Percentiles rank a stretch among this genome's conserved stretches.
Conservation (phyloP, 2,329 filamentous ascomycete species). For the Rhinocladiella similis region DNA sequence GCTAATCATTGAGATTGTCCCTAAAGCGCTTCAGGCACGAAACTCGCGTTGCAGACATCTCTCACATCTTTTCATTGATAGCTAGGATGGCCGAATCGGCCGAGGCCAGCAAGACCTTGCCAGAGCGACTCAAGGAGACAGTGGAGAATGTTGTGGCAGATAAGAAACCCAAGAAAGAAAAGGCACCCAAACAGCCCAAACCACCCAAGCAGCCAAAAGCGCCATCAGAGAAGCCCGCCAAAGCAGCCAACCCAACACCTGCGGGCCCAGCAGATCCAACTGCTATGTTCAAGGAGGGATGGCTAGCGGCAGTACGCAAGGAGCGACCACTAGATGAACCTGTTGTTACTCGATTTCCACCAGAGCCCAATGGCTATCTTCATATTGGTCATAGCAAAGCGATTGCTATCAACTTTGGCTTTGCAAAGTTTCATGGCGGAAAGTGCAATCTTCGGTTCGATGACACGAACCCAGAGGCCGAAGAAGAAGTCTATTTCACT, state of each 20-base stretch:
- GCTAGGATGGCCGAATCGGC: constrained; percentile 23
- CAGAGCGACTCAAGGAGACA: constrained; percentile 39
- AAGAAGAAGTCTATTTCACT: constrained; percentile 84
- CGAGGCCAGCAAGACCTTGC: constrained; percentile 20
- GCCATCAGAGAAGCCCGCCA: constrained; percentile 29
- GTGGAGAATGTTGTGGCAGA: constrained; percentile 32
- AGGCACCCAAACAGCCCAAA: constrained; percentile 44
- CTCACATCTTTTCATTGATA: neutral
- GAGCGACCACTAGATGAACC: constrained; percentile 59
- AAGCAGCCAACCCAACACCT: constrained; percentile 33
- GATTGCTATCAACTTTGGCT: constrained; percentile 95
- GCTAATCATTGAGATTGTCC: neutral
- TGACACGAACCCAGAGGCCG: constrained; percentile 92
- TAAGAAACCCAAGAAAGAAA: constrained; percentile 38
- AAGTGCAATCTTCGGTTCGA: constrained; percentile 79
- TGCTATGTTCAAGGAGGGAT: constrained; percentile 78
- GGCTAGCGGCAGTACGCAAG: constrained; percentile 70
- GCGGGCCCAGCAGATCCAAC: constrained; percentile 48
- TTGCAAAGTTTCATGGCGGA: constrained; percentile 80
- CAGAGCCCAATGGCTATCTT: constrained; percentile 89
- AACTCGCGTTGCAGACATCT: no score
- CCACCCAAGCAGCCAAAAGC: constrained; percentile 34
- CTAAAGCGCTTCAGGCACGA: no score
- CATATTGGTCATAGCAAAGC: constrained; percentile 95
- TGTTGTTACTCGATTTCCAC: constrained; percentile 71